Evolutionary conservation across 2,329 filamentous ascomycete genomes (phyloP).

Genomic region (Epichloe sibirici): DNA sequence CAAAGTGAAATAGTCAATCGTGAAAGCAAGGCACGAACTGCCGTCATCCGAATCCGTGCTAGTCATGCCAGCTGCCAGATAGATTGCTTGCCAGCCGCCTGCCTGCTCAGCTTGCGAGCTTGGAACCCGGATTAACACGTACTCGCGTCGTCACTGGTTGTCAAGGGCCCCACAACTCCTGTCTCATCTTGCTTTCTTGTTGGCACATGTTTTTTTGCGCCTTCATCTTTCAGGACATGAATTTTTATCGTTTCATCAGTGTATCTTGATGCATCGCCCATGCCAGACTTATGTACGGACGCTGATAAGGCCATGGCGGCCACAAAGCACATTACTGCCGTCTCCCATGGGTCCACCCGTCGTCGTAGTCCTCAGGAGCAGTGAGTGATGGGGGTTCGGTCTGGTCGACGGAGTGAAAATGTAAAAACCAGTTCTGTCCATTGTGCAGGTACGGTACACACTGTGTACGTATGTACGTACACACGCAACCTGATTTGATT

Average conservation of each 20-base stretch:
- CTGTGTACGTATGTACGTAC: no score
- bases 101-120: neutral
- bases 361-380: neutral
- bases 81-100: neutral
- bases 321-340: neutral
- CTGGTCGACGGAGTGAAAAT: no score
- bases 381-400: neutral
- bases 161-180: neutral
- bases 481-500: neutral
- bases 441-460: no score
- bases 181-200: neutral
- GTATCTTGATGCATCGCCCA: no score
- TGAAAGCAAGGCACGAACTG: neutral
- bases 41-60: no score
- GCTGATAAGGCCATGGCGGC: neutral
- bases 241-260: no score
- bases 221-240: no score
- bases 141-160: neutral
- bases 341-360: neutral
- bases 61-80: neutral
- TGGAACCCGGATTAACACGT: neutral
- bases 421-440: no score
- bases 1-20: neutral
- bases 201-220: no score
- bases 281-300: neutral